Base-by-base conservation (phyloP, 2,329 filamentous ascomycete genomes). In the Aureobasidium sp. region DNA sequence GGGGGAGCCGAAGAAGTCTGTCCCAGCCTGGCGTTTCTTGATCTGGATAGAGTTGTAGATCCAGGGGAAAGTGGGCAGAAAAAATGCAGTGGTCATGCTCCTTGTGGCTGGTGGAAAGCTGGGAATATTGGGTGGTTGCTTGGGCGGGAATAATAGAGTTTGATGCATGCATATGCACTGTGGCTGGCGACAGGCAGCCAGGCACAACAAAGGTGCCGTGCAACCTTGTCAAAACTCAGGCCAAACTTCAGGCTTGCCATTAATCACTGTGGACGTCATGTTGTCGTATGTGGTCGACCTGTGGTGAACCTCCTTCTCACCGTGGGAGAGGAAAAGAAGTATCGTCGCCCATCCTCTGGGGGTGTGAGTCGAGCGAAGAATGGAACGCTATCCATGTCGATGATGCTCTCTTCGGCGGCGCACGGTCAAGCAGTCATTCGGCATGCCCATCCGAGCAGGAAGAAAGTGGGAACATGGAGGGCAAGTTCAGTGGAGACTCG, bases 81-180 rank as follows among this genome's bases (percentile, higher is more conserved):
- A 11, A 17, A 20, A 22, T 37, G 55, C 1, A 20, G 12, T 47
- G 2, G 42, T 31, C 14, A 5, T 5, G n/a, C 31, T 17, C 20
- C 14, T 47, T 15, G 55, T 37, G 55, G 42, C 29, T 58, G 29
- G 42, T 47, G n/a, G 15, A 7, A 27, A 25, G 27, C 55, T 45
- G 42, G n/a, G 34, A 47, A 45, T n/a, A 36, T 6, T 45, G 25
- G 53, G 17, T n/a, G 55, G 41, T 58, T 45, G 55, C 42, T 42
- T 42, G 27, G 53, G 53, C 41, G 42, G 55, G 55, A 47, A 47
- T 29, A 58, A 47, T 20, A 56, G 14, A 44, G 37, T 56, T 56
- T 56, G 25, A 56, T 56, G 52, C 52, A 56, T 44, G 52, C 52
- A 58, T 36, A 45, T 57, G 53, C 55, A 47, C 25, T 37, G 55